Base-by-base conservation (phyloP, 257 asterid species). In the Forsythia suspensa region DNA sequence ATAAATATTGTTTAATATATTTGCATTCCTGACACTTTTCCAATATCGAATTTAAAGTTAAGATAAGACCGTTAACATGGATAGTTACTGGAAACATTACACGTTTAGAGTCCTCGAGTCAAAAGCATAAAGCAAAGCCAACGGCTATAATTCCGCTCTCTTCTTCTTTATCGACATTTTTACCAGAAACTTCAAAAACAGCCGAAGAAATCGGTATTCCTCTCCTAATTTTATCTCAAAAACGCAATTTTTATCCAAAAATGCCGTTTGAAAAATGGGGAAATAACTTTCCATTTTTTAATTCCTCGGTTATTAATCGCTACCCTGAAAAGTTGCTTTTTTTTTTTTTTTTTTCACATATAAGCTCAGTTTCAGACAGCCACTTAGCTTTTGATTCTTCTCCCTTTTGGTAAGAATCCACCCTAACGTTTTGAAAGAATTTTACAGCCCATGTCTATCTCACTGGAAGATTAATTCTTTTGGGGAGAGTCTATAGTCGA, bases 81-180 rank as follows among this genome's bases (percentile, higher is more conserved):
- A 61, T 21, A 2, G 69, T 61, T 16, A 21, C 42, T 46, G 11
- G 41, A 71, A 73, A 74, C 72, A 44, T 51, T 74, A 37, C n/a
- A 6, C 40, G 65, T 66, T 18, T 43, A 40, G 10, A 72, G 71
- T 38, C 29, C 0, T 77, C 24, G 76, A 77, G 80, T 63, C 85
- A 71, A 72, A 70, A 70, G 81, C 83, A 82, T 9, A 63, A 13
- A 42, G 75, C 90, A 39, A 39, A 76, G 71, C 29, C 82, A 89
- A 90, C 95, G 95, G 97, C 97, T 90, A 89, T 67, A 83, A 86
- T 80, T 77, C 86, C 91, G 91, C 87, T 84, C 90, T 70, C 65
- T 71, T 78, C 39, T 59, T 4, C 67, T 48, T 40, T 39, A 6
- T 83, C 63, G 55, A 61, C 81, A 57, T 20, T 66, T 80, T 78